Base-by-base conservation (phyloP, 2,329 filamentous ascomycete genomes). In the Neofusicoccum ribis region DNA sequence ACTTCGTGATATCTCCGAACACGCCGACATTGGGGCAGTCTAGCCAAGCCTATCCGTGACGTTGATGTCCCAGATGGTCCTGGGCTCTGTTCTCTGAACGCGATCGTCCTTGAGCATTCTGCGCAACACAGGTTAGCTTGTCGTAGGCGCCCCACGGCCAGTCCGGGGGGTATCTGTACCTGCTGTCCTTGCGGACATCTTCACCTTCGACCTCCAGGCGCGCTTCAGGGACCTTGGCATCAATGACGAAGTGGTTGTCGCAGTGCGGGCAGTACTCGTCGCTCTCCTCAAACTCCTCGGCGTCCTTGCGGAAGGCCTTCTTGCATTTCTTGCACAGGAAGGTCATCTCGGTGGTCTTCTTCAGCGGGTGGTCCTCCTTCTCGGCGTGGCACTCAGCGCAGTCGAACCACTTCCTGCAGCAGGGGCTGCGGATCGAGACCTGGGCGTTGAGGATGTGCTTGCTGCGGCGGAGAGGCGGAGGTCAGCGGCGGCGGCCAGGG, bases 311-410 rank as follows among this genome's bases (percentile, higher is more conserved):
- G 84, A 99, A 99, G 79, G 90, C 93, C 81, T 99, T 99, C 72
- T 91, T 93, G 88, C 95, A 99, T 83, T 99, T 99, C 74, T 99
- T 99, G 86, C 95, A 99, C 61, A 92, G 92, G 74, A 99, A 98
- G 43, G 84, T 86, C 92, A 99, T 96, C 75, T 99, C 95, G 71
- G 89, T 85, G 69, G 84, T 85, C 80, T 96, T 91, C 63, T 86
- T 80, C 23, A 99, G 88, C 43, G 85, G 80, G 78, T 98, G 95
- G 67, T 83, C 80, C 78, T 96, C 90, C 67, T 87, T 83, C 77
- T 99, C 95, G 63, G 82, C 81, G 81, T 99, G 95, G 82, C 95
- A 99, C 77, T 97, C 91, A 69, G 92, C 91, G 80, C 95, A 99
- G 83, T 99, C 95, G 82, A 97, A 99, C 96, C 96, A 99, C 84